Percentiles rank a stretch among this genome's conserved stretches.
These are phyloP conservation scores for Globisporangium cystogenes DNA, from an alignment of 352 stramenopile genomes.

Conservation along the genomic window DNA sequence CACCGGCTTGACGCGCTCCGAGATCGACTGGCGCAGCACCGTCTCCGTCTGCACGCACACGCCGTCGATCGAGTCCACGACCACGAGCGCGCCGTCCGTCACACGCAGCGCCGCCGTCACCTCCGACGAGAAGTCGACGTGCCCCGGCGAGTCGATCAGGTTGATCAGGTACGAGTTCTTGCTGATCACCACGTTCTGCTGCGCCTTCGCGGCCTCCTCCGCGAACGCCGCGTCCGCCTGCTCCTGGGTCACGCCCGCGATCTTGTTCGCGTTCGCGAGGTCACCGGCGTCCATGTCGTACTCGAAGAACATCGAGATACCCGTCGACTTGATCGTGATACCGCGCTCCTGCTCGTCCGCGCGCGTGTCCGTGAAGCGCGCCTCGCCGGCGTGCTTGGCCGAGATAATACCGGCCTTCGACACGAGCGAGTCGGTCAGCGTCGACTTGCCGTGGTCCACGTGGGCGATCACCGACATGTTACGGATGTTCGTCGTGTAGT, in stretches of 20 bases:
- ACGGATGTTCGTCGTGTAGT: slow-evolving; percentile 99
- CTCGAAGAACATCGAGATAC: slow-evolving; percentile 99
- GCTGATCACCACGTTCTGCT: slow-evolving; percentile 87
- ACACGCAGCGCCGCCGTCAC: slow-evolving; percentile 99
- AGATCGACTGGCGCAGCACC: slow-evolving; percentile 97
- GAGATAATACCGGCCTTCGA: slow-evolving; percentile 99
- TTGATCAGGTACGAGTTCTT: slow-evolving; percentile 99
- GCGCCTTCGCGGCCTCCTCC: slow-evolving; percentile 19
- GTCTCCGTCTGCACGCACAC: slow-evolving; percentile 99
- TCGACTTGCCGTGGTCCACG: slow-evolving; percentile 99
- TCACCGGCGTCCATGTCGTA: slow-evolving; percentile 97
- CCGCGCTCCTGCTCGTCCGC: slow-evolving; percentile 99
- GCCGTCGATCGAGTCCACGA: slow-evolving; percentile 99
- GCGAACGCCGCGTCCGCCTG: slow-evolving; percentile 23
- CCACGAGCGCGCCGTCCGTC: slow-evolving; percentile 98
- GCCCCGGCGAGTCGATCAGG: slow-evolving; percentile 99
- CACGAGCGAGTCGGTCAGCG: slow-evolving; percentile 97
- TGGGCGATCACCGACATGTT: slow-evolving; percentile 99
- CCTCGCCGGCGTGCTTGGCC: slow-evolving; percentile 97
- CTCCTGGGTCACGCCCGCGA: slow-evolving; percentile 50
- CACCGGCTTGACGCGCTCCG: slow-evolving; percentile 96
- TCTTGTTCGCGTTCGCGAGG: slow-evolving; percentile 57
- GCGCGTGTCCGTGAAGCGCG: slow-evolving; percentile 99
- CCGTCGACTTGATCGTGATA: slow-evolving; percentile 99
- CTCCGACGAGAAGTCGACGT: slow-evolving; percentile 99